Evolutionary conservation across 164 flowering plant genomes (phyloP).

Genomic region (grape (Vitis vinifera)): ASM3070453v1 NC_081822.1:8340001-8340500

Average conservation of each 20-base stretch:
- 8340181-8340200: slow-evolving; percentile 66
- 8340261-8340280: slow-evolving; percentile 40
- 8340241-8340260: slow-evolving; percentile 66
- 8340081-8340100: slow-evolving; percentile 61
- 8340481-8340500: neutral
- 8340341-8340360: slow-evolving; percentile 16
- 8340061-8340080: slow-evolving; percentile 39
- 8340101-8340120: slow-evolving; percentile 60
- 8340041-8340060: slow-evolving; percentile 1
- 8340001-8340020: slow-evolving; percentile 57
- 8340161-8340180: slow-evolving; percentile 70
- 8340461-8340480: neutral
- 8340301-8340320: slow-evolving; percentile 41
- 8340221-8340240: slow-evolving; percentile 60
- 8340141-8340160: slow-evolving; percentile 58
- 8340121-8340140: slow-evolving; percentile 41
- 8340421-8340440: too few species aligned
- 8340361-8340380: slow-evolving; percentile 17
- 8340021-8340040: slow-evolving; percentile 37
- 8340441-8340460: too few species aligned
- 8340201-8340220: slow-evolving; percentile 69
- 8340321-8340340: slow-evolving; percentile 47
- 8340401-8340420: slow-evolving; percentile 12
- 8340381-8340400: slow-evolving; percentile 5
- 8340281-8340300: slow-evolving; percentile 12